Evolutionary conservation across 768 basidiomycete species (phyloP), one percentile per base, ranked within the genome.

Genomic region (Lactifluus rugatus): DNA sequence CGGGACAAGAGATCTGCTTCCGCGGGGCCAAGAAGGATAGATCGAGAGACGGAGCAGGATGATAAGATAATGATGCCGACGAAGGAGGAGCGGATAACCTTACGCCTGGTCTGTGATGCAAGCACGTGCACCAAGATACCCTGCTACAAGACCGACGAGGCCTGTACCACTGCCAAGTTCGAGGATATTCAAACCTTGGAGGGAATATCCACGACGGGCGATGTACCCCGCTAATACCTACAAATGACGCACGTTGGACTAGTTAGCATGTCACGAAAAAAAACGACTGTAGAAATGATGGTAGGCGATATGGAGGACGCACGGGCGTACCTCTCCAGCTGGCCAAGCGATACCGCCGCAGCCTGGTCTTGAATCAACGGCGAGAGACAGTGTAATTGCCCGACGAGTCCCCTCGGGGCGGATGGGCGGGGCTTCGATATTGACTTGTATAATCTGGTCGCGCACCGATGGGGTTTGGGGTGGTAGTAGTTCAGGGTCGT

Each of bases 291-390:
- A 31, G 41, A 42, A 50, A 36, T 5, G 19, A n/a, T 28, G 37
- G 37, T 42, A 41, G 41, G 28, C 36, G 37, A 26, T 3, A 34
- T 41, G 14, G 44, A 26, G 9, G 6, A 10, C 16, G 14, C 13
- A 48, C 4, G 23, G 23, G 69, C 73, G 64, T 64, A 92, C 92
- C 80, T 91, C 82, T 64, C 92, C 93, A 8, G 93, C 89, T 4
- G 90, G 90, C 93, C 93, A 95, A 2, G 89, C 84, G 39, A 93
- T 80, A 5, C 93, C 93, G 14, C 93, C 93, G 69, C 93, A 96
- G 1, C 93, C 93, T 17, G 89, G 89, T 44, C 83, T 76, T 8
- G 91, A 83, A 68, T 94, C 90, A 3, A 93, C 79, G 21, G 75
- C 72, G 39, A 94, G 77, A 44, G 70, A 70, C 56, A 84, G 73